phyloP scores from a whole-genome alignment of 148 eudicot species.

The Polygonum aviculare region DNA sequence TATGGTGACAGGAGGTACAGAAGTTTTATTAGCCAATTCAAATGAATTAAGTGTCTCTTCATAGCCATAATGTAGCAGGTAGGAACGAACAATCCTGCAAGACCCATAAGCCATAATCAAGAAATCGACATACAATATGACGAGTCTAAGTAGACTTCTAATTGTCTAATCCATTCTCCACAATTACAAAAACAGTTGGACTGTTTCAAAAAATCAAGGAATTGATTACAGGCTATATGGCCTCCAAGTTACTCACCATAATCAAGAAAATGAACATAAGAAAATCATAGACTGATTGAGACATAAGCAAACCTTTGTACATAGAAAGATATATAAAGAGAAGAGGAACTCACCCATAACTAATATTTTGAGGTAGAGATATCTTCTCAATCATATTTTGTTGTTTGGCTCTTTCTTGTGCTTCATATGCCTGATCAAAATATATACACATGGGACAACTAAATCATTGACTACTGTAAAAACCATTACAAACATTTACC shows the following conservation, averaged over 20 bases:
- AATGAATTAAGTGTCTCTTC: slow-evolving; percentile 71
- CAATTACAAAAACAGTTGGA: background rate
- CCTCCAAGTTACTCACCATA: background rate
- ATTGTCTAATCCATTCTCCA: background rate
- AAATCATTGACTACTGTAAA: background rate
- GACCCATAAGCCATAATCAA: slow-evolving; percentile 20
- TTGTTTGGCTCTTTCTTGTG: slow-evolving; percentile 64
- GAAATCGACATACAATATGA: slow-evolving; percentile 8
- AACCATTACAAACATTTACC: background rate
- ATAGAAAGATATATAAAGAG: background rate
- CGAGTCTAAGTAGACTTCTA: background rate
- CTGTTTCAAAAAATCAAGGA: background rate
- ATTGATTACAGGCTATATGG: background rate
- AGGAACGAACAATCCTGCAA: slow-evolving; percentile 75
- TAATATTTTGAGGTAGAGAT: slow-evolving; percentile 52
- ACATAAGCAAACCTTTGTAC: too few relatives aligned
- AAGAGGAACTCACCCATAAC: slow-evolving; percentile 56
- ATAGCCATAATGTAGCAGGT: slow-evolving; percentile 89
- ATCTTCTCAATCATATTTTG: slow-evolving; percentile 57
- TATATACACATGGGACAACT: background rate
- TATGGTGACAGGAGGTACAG: slow-evolving; percentile 48
- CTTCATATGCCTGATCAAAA: slow-evolving; percentile 65
- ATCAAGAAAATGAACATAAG: background rate
- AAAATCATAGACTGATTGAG: too few relatives aligned
- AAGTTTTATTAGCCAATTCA: slow-evolving; percentile 57